Conservation (phyloP, 2,329 filamentous ascomycete genomes). For the Aspergillus proliferans region DNA sequence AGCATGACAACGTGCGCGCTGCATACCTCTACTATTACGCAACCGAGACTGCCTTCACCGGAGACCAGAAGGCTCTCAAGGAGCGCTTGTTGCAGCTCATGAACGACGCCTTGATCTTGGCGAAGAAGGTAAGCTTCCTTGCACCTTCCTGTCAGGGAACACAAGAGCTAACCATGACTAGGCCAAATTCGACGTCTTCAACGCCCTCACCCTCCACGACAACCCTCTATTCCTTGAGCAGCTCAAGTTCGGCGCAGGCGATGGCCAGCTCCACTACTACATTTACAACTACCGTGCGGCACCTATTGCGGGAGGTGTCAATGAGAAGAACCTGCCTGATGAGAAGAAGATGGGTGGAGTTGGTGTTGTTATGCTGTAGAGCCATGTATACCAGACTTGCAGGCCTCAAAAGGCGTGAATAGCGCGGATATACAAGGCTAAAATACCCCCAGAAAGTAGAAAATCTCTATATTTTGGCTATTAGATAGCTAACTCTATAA, state of each 20-base stretch:
- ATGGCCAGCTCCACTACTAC: constrained; percentile 94
- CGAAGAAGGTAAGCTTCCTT: constrained; percentile 57
- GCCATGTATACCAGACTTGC: background rate
- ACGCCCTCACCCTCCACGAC: constrained; percentile 86
- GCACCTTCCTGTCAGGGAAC: background rate
- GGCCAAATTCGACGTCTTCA: constrained; percentile 89
- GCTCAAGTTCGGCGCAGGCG: constrained; percentile 89
- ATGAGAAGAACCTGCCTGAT: constrained; percentile 71
- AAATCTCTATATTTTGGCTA: too few species aligned
- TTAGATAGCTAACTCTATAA: background rate
- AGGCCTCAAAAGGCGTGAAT: background rate
- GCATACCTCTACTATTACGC: constrained; percentile 98
- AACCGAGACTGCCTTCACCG: constrained; percentile 65
- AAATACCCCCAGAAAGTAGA: too few species aligned
- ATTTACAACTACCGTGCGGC: constrained; percentile 93
- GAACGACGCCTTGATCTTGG: constrained; percentile 78
- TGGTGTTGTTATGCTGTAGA: constrained; percentile 74
- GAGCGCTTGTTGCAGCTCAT: constrained; percentile 73
- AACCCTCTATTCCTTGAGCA: constrained; percentile 89
- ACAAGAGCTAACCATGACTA: constrained; percentile 20
- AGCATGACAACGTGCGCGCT: constrained; percentile 73
- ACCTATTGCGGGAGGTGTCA: constrained; percentile 77
- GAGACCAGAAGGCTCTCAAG: constrained; percentile 57
- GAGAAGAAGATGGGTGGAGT: constrained; percentile 75
- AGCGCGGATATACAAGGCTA: too few species aligned